These are phyloP conservation scores for Epichloe sibirici DNA, from an alignment of 2,329 filamentous ascomycete species.

Conservation along the genomic window DNA sequence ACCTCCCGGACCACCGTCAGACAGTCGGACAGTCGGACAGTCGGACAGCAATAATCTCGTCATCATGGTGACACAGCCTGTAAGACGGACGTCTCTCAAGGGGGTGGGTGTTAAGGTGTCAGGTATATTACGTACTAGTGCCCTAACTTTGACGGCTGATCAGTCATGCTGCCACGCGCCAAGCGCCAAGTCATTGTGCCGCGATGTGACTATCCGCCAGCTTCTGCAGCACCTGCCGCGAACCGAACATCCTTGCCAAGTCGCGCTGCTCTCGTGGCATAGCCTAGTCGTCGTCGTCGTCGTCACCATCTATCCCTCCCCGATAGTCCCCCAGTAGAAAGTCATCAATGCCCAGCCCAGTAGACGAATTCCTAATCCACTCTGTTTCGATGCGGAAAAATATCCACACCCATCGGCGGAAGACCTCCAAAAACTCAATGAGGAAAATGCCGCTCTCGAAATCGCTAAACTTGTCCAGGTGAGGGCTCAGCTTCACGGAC, in stretches of 20 bases:
- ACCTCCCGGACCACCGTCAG: too few species aligned
- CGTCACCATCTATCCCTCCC: slow-evolving; percentile 40
- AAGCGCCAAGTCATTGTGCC: too few species aligned
- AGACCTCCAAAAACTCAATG: slow-evolving; percentile 76
- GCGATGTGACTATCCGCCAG: too few species aligned
- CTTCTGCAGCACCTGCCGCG: background rate
- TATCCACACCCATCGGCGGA: slow-evolving; percentile 90
- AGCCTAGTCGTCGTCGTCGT: slow-evolving; percentile 10
- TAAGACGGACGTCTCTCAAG: too few species aligned
- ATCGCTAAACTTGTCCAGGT: slow-evolving; percentile 73
- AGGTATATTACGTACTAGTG: too few species aligned
- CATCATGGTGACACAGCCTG: too few species aligned
- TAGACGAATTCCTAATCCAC: slow-evolving; percentile 52
- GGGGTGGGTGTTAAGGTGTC: too few species aligned
- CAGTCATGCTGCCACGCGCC: too few species aligned
- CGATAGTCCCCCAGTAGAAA: slow-evolving; percentile 63
- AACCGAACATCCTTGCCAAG: background rate
- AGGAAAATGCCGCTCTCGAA: slow-evolving; percentile 82
- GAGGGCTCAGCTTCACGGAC: slow-evolving; percentile 75
- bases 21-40: too few species aligned
- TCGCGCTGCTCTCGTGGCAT: background rate
- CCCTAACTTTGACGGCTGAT: too few species aligned
- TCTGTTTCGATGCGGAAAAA: slow-evolving; percentile 94
- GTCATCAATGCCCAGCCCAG: slow-evolving; percentile 50
- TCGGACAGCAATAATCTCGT: too few species aligned